Evolutionary conservation across 345 rosid species (phyloP).

Genomic region (Eutrema heterophyllum): DNA sequence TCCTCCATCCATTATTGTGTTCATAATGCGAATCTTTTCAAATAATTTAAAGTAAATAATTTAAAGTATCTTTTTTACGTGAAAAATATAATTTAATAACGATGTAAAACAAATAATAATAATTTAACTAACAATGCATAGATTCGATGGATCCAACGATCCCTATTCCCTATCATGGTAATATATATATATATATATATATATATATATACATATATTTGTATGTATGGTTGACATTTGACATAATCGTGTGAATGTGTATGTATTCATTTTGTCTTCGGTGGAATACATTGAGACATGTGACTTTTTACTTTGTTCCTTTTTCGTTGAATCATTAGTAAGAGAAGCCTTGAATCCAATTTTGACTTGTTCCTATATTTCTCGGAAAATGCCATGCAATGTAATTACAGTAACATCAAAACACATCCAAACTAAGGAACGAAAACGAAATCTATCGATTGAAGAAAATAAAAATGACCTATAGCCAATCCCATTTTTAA

Average conservation of each 20-base stretch:
- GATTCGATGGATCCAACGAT: neutral
- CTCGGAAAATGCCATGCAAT: neutral
- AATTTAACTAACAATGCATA: neutral
- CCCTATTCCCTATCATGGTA: neutral
- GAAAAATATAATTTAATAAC: neutral
- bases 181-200: neutral
- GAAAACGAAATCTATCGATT: neutral
- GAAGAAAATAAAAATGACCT: neutral
- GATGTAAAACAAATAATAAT: neutral
- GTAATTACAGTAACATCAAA: neutral
- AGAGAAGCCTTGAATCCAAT: neutral
- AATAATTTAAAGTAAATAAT: neutral
- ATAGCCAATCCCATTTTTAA: neutral
- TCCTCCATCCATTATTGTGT: constrained; percentile 12
- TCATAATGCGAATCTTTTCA: constrained; percentile 13
- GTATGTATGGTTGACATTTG: neutral
- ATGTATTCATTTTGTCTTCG: neutral
- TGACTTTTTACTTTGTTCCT: neutral
- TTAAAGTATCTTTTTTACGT: neutral
- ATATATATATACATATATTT: too few species aligned
- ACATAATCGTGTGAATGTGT: neutral
- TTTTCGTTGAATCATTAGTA: neutral
- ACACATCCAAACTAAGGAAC: neutral
- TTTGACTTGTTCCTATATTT: neutral
- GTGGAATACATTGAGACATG: neutral